Percentiles rank a stretch among this genome's conserved stretches.
Evolutionary conservation across 306 rosid species (phyloP).

Genomic region (Alnus glutinosa): DNA sequence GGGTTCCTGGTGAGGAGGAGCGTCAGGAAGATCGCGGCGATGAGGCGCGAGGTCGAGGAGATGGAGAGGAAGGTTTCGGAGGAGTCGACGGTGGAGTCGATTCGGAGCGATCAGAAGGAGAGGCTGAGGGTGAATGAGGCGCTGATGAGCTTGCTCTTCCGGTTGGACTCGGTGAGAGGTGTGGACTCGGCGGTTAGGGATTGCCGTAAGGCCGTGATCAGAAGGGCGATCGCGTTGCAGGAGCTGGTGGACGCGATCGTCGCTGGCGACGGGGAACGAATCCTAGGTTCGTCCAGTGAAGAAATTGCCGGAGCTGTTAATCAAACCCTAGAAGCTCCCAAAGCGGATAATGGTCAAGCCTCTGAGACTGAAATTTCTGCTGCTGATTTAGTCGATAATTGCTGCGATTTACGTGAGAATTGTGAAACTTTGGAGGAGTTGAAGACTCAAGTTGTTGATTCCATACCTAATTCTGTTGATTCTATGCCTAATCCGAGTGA

Average conservation of each 20-base stretch:
- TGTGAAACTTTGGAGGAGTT: neutral
- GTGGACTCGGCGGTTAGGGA: slow-evolving; percentile 57
- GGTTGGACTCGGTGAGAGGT: slow-evolving; percentile 62
- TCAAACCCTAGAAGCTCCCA: neutral
- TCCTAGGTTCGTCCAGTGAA: neutral
- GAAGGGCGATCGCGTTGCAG: slow-evolving; percentile 60
- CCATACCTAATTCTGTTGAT: neutral
- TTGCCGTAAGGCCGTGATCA: slow-evolving; percentile 53
- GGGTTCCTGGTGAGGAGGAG: slow-evolving; percentile 62
- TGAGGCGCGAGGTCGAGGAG: slow-evolving; percentile 45
- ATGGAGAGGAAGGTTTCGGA: slow-evolving; percentile 34
- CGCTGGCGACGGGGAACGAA: slow-evolving; percentile 11
- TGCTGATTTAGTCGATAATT: neutral
- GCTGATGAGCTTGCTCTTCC: slow-evolving; percentile 63
- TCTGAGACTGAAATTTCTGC: neutral
- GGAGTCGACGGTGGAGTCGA: slow-evolving; percentile 27
- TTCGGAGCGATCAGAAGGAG: slow-evolving; percentile 52
- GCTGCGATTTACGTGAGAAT: neutral
- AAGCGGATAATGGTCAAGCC: neutral
- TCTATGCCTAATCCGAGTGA: neutral
- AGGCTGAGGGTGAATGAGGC: slow-evolving; percentile 53
- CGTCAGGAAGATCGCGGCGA: slow-evolving; percentile 49
- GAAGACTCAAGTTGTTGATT: neutral
- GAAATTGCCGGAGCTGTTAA: neutral
- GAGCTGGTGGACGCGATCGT: slow-evolving; percentile 54